Conservation (phyloP, 305 asterid genomes). For the Fraxinus platypoda region DNA sequence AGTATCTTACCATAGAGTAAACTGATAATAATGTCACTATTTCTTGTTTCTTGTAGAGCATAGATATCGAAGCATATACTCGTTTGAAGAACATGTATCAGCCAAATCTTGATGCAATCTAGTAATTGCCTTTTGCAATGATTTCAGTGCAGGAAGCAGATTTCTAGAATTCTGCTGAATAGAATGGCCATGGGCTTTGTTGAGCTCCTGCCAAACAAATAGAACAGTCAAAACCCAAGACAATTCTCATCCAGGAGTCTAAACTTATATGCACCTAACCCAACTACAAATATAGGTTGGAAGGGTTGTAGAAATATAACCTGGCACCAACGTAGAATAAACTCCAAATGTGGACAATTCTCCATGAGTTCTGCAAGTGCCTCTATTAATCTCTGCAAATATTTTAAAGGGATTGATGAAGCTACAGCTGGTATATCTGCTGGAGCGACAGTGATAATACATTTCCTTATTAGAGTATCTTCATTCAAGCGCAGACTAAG, state of each 20-base stretch:
- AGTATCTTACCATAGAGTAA: slow-evolving; percentile 24
- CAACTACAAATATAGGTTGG: background rate
- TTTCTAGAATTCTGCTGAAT: slow-evolving; percentile 81
- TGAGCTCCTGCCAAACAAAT: slow-evolving; percentile 58
- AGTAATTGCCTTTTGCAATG: slow-evolving; percentile 78
- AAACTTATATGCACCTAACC: background rate
- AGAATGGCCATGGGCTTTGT: slow-evolving; percentile 65
- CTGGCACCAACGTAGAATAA: slow-evolving; percentile 90
- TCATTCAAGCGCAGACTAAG: slow-evolving; percentile 94
- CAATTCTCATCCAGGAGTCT: background rate
- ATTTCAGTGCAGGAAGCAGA: slow-evolving; percentile 80
- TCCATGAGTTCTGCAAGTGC: slow-evolving; percentile 87
- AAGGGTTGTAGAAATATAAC: slow-evolving; percentile 33
- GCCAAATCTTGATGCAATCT: slow-evolving; percentile 90
- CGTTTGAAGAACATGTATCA: slow-evolving; percentile 83
- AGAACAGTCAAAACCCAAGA: slow-evolving; percentile 10
- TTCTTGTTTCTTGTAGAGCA: slow-evolving; percentile 54
- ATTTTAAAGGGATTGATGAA: slow-evolving; percentile 70
- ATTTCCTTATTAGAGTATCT: slow-evolving; percentile 79
- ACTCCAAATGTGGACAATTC: slow-evolving; percentile 85
- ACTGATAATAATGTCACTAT: slow-evolving; percentile 24
- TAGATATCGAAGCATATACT: slow-evolving; percentile 77
- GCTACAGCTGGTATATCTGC: slow-evolving; percentile 80
- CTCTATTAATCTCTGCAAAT: slow-evolving; percentile 80
- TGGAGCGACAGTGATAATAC: slow-evolving; percentile 63